Percentiles rank a stretch among this genome's conserved stretches.
Conservation (phyloP, 148 eudicot species). For the Cornus florida region DNA sequence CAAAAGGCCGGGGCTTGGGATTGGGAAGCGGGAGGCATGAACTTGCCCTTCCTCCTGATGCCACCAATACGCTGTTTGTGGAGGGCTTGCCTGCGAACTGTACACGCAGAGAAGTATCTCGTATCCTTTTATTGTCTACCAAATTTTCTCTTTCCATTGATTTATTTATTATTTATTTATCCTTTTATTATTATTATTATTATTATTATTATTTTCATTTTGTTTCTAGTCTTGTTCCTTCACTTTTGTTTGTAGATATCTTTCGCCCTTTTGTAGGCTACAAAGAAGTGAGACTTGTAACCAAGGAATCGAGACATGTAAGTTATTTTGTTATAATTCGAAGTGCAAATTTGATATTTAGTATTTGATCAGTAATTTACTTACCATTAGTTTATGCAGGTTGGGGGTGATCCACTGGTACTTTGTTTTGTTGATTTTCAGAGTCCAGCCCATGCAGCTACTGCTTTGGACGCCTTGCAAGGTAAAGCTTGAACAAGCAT, state of each 20-base stretch:
- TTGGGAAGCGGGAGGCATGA: constrained; percentile 58
- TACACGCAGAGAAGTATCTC: constrained; percentile 75
- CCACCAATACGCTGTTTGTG: constrained; percentile 71
- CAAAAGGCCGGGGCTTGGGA: constrained; percentile 45
- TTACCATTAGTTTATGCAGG: constrained; percentile 31
- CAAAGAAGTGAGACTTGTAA: constrained; percentile 85
- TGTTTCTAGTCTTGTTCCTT: constrained; percentile 39
- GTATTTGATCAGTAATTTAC: constrained; percentile 8
- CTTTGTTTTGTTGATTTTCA: constrained; percentile 74
- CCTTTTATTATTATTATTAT: neutral
- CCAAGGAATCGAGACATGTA: constrained; percentile 84
- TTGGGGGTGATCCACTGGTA: constrained; percentile 68
- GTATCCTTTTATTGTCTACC: constrained; percentile 58
- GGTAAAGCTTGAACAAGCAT: neutral
- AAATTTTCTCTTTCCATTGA: neutral
- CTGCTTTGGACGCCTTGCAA: neutral
- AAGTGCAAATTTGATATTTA: neutral
- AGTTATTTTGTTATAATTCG: constrained; percentile 13
- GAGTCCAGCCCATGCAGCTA: neutral
- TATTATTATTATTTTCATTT: neutral
- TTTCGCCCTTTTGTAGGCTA: constrained; percentile 90
- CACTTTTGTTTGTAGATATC: constrained; percentile 58
- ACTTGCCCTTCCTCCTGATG: constrained; percentile 74
- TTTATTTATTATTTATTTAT: neutral
- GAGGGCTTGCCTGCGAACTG: constrained; percentile 83